A percentile compares a stretch with the other conserved stretches of the same genome.
Evolutionary conservation across 2,329 filamentous ascomycete genomes (phyloP).

Genomic region (Aphanocladium album): DNA sequence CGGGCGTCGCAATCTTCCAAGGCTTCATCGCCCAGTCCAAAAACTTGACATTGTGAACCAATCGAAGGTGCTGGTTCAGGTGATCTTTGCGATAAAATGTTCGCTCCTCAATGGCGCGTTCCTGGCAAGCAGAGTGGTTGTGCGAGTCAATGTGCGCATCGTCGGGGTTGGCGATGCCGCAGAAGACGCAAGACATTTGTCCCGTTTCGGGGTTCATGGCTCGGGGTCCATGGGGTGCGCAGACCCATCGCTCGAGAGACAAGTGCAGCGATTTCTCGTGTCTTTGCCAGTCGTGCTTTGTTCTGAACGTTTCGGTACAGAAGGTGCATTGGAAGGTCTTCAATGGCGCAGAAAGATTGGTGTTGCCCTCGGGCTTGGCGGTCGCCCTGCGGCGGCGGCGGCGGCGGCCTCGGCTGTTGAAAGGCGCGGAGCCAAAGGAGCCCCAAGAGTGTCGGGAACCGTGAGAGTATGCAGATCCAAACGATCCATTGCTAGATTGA

Average conservation of each 20-base stretch:
- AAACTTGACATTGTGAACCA: conserved; percentile 60
- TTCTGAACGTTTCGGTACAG: conserved; percentile 63
- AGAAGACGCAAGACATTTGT: conserved; percentile 53
- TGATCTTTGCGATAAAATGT: conserved; percentile 65
- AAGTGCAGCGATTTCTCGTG: conserved; percentile 64
- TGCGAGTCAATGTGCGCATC: conserved; percentile 53
- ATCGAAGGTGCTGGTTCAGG: conserved; percentile 58
- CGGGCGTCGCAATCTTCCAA: conserved; percentile 56
- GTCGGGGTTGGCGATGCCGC: conserved; percentile 50
- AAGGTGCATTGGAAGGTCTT: conserved; percentile 64
- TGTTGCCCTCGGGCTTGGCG: conserved; percentile 31
- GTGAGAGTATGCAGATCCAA: conserved; percentile 54
- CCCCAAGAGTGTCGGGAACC: conserved; percentile 53
- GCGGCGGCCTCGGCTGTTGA: conserved; percentile 40
- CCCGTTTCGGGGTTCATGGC: conserved; percentile 57
- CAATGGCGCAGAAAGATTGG: conserved; percentile 36
- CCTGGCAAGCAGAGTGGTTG: conserved; percentile 60
- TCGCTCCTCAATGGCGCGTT: conserved; percentile 56
- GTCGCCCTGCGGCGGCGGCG: conserved; percentile 44
- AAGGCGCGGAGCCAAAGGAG: conserved; percentile 42
- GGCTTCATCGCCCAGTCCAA: conserved; percentile 59
- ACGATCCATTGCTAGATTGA: conserved; percentile 54
- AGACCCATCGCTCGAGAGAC: conserved; percentile 63
- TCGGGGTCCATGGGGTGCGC: conserved; percentile 51
- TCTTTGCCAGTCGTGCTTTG: conserved; percentile 65